Percentiles rank a stretch among this genome's conserved stretches.
Evolutionary conservation across 2,329 filamentous ascomycete genomes (phyloP).

Genomic region (Colletotrichum kahawae): DNA sequence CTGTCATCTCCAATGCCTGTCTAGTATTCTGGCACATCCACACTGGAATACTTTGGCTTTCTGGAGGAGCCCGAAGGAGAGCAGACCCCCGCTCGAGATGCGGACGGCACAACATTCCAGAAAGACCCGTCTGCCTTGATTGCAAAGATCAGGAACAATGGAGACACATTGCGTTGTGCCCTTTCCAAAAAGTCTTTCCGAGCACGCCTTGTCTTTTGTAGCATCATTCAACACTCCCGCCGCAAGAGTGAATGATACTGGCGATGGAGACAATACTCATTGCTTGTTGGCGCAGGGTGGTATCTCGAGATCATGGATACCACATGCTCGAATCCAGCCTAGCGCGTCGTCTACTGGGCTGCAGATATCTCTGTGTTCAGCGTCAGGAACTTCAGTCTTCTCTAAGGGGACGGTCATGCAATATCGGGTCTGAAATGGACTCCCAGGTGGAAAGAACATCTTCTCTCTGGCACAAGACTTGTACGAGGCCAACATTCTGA

Average conservation of each 20-base stretch:
- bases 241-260: not conserved
- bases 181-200: too few relatives aligned
- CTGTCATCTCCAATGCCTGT: too few relatives aligned
- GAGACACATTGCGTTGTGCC: too few relatives aligned
- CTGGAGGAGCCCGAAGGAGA: too few relatives aligned
- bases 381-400: not conserved
- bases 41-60: not conserved
- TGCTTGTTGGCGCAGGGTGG: rapidly evolving
- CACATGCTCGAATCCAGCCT: not conserved
- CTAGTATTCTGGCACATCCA: not conserved
- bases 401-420: not conserved
- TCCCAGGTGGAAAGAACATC: not conserved
- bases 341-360: not conserved
- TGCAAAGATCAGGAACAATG: too few relatives aligned
- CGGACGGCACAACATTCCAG: too few relatives aligned
- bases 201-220: too few relatives aligned
- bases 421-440: rapidly evolving
- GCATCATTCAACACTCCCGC: too few relatives aligned
- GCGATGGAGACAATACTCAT: not conserved
- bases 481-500: not conserved
- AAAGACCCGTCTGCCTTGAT: not conserved
- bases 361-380: not conserved
- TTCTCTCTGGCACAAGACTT: not conserved
- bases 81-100: too few relatives aligned
- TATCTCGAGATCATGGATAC: too few relatives aligned